Conservation (phyloP, 805 yeast genomes). For the Helenozyma baotianmanensis region DNA sequence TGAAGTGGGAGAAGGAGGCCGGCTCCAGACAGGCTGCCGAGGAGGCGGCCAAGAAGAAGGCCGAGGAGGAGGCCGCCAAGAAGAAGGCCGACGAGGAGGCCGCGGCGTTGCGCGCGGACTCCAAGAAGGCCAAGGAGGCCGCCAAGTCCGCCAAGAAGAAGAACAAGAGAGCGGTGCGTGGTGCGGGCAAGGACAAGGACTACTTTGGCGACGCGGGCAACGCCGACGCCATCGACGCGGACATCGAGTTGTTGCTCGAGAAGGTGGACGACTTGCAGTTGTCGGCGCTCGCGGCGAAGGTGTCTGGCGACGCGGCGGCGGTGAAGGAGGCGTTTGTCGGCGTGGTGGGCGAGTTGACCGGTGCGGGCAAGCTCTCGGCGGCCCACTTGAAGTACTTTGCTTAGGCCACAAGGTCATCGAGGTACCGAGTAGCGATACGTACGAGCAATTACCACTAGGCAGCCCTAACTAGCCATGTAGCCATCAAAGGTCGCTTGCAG, state of each 20-base stretch:
- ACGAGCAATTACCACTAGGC: too few species aligned
- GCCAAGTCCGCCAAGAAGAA: slow-evolving; percentile 98
- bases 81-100: slow-evolving; percentile 72
- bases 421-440: too few species aligned
- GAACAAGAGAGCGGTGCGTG: slow-evolving; percentile 85
- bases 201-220: slow-evolving; percentile 79
- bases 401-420: background rate
- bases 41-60: slow-evolving; percentile 78
- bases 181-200: slow-evolving; percentile 72
- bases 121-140: slow-evolving; percentile 85
- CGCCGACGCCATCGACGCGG: slow-evolving; percentile 68
- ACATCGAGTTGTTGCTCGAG: slow-evolving; percentile 74
- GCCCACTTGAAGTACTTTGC: slow-evolving; percentile 50
- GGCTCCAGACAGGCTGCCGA: slow-evolving; percentile 97
- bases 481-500: too few species aligned
- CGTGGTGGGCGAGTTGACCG: slow-evolving; percentile 49
- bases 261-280: slow-evolving; percentile 75
- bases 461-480: too few species aligned
- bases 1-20: slow-evolving; percentile 97
- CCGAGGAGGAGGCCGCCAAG: slow-evolving; percentile 79
- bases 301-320: slow-evolving; percentile 50
- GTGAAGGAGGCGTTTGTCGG: slow-evolving; percentile 59
- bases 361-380: slow-evolving; percentile 52
- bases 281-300: slow-evolving; percentile 66
- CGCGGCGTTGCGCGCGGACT: slow-evolving; percentile 53